Conservation (phyloP, 2,329 filamentous ascomycete genomes). For the Fusarium oxysporum region DNA sequence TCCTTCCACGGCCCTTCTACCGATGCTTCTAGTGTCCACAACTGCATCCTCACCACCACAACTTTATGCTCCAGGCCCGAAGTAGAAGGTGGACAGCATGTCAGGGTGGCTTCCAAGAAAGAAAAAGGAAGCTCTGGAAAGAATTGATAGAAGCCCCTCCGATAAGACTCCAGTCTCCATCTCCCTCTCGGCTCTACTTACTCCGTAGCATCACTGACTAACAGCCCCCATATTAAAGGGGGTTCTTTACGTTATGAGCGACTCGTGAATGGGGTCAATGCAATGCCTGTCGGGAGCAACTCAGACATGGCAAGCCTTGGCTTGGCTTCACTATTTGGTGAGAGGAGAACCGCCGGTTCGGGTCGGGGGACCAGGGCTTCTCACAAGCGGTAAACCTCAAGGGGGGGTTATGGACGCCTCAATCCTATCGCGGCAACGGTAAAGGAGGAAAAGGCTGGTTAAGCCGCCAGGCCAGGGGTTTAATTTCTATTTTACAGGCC, state of each 20-base stretch:
- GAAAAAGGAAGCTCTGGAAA: conserved; percentile 36
- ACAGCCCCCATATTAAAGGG: conserved; percentile 23
- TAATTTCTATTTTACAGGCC: neutral
- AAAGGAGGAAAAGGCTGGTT: conserved; percentile 2
- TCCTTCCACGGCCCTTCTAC: conserved; percentile 31
- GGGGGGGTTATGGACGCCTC: conserved; percentile 7
- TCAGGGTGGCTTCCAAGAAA: conserved; percentile 15
- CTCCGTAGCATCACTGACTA: neutral
- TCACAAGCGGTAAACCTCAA: conserved; percentile 1
- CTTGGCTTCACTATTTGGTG: neutral
- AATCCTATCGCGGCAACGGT: conserved; percentile 21
- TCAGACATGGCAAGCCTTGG: conserved; percentile 24
- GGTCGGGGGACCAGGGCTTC: conserved; percentile 28
- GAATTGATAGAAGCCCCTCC: conserved; percentile 19
- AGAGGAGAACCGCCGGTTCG: conserved; percentile 37
- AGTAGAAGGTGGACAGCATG: conserved; percentile 36
- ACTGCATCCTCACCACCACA: conserved; percentile 2
- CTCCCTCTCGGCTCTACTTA: conserved; percentile 15
- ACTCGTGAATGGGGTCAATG: conserved; percentile 17
- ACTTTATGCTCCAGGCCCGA: conserved; percentile 12
- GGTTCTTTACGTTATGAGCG: conserved; percentile 23
- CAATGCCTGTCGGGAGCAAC: conserved; percentile 5
- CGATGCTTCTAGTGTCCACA: conserved; percentile 29
- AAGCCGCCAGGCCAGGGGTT: conserved; percentile 1
- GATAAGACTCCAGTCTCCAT: conserved; percentile 24